Conservation (phyloP, 805 yeast species). For the Yarrowia osloensis region DNA sequence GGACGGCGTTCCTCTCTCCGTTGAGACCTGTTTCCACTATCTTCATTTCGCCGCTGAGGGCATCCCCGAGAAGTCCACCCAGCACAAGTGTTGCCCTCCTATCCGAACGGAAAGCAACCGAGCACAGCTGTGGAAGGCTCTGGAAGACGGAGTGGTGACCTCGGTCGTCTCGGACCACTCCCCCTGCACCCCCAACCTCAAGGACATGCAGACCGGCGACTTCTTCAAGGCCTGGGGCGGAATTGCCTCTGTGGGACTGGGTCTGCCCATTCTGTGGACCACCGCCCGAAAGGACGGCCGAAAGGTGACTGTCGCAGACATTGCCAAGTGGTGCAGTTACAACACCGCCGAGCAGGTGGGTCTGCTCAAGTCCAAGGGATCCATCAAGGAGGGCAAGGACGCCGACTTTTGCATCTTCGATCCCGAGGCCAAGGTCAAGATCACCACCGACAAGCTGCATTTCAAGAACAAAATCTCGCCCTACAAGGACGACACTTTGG, state of each 20-base stretch:
- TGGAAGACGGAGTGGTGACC: conserved; percentile 63
- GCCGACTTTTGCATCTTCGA: conserved; percentile 89
- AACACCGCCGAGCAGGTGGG: conserved; percentile 90
- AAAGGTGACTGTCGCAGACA: conserved; percentile 55
- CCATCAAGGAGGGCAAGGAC: conserved; percentile 70
- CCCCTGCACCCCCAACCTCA: conserved; percentile 91
- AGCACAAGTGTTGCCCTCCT: conserved; percentile 94
- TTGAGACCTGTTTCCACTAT: conserved; percentile 95
- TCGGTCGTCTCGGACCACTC: conserved; percentile 95
- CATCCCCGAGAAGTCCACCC: conserved; percentile 76
- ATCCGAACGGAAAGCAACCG: conserved; percentile 77
- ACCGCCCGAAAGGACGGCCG: conserved; percentile 54
- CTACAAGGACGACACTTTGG: conserved; percentile 67
- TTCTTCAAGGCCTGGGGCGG: conserved; percentile 97
- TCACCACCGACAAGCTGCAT: conserved; percentile 44
- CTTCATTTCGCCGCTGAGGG: conserved; percentile 74
- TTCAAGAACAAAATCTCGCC: conserved; percentile 91
- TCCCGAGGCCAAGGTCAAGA: conserved; percentile 53
- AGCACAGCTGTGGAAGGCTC: conserved; percentile 73
- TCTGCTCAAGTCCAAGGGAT: conserved; percentile 68
- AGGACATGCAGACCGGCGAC: conserved; percentile 79
- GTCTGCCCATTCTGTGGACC: conserved; percentile 78
- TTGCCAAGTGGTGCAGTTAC: conserved; percentile 75
- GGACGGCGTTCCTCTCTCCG: conserved; percentile 52
- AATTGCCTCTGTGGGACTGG: conserved; percentile 88